Base-by-base conservation (phyloP, 2,329 filamentous ascomycete species). In the Cryphonectria nitschkei region DNA sequence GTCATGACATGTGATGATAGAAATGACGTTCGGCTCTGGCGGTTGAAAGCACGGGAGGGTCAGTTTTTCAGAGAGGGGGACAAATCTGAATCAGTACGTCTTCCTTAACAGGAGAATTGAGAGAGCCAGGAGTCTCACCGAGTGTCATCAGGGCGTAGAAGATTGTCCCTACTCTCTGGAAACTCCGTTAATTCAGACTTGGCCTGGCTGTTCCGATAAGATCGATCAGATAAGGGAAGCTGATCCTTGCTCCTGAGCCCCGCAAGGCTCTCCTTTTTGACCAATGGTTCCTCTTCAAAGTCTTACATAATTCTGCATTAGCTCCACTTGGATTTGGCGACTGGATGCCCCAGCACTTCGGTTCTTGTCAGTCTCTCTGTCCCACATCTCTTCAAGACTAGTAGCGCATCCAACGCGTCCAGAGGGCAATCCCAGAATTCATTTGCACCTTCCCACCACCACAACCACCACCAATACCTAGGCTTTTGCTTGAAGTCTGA, bases 271-370 rank as follows among this genome's bases (percentile, higher is more conserved):
- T 32, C 26, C 26, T 26, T 9, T 11, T 16, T n/a, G 41, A 9
- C 63, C 63, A 65, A 65, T 65, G 22, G 2, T 9, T 1, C 11
- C 1, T 2, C 46, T n/a, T n/a, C 2, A n/a, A 5, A 39, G 19
- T 19, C 29, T 66, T 66, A 66, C 32, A 39, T 66, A 66, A 66
- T 26, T 22, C 4, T 56, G 64, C 46, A 39, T 54, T 56, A 54
- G 46, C 50, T 54, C 64, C 64, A 66, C n/a, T 66, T 54, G 64
- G 26, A 43, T 66, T 66, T 56, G 32, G 64, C 46, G 50, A 66
- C 46, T 16, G 29, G 32, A 56, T 41, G 64, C 64, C 64, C 64
- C 64, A 39, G 46, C 46, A 13, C 8, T 66, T 66, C 19, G 32
- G 39, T 65, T 65, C 63, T 64, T 46, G 61, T 41, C 64, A 52